phyloP scores from a whole-genome alignment of 2,329 filamentous ascomycete species.

The Chaetomium strumarium region DNA sequence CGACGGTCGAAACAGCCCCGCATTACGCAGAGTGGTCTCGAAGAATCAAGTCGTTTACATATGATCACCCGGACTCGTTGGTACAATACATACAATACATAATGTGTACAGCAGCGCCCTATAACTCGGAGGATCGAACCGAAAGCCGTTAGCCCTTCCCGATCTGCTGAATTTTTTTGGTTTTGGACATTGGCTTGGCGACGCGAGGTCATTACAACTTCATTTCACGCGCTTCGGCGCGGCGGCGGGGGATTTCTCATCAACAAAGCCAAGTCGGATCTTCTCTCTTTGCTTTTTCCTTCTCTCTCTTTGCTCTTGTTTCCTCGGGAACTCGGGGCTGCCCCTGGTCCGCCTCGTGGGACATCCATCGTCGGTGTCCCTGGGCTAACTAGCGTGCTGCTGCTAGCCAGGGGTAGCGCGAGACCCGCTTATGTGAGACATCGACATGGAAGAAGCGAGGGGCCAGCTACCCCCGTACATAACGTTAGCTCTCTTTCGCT shows the following conservation, averaged over 20 bases:
- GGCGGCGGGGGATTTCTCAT: too few species aligned
- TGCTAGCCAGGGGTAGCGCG: background rate
- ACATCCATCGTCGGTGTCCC: background rate
- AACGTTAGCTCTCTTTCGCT: too few species aligned
- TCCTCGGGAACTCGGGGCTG: background rate
- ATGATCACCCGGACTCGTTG: too few species aligned
- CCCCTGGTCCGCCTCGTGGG: conserved; percentile 8
- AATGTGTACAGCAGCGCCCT: too few species aligned
- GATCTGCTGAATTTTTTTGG: too few species aligned
- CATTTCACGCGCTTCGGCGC: too few species aligned
- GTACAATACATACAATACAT: too few species aligned
- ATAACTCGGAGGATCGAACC: too few species aligned
- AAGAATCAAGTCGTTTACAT: background rate
- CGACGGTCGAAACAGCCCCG: too few species aligned
- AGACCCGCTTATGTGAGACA: conserved; percentile 1
- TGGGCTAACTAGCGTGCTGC: background rate
- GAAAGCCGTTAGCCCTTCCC: too few species aligned
- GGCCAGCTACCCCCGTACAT: too few species aligned
- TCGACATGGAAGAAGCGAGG: background rate
- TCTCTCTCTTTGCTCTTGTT: background rate
- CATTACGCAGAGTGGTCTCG: too few species aligned
- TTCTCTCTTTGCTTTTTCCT: background rate
- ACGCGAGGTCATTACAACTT: background rate
- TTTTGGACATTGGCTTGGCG: background rate
- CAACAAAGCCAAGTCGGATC: conserved; percentile 2